A percentile compares a stretch with the other conserved stretches of the same genome.
Evolutionary conservation across 352 stramenopile species (phyloP).

Genomic region (Phytophthora hibernalis): DNA sequence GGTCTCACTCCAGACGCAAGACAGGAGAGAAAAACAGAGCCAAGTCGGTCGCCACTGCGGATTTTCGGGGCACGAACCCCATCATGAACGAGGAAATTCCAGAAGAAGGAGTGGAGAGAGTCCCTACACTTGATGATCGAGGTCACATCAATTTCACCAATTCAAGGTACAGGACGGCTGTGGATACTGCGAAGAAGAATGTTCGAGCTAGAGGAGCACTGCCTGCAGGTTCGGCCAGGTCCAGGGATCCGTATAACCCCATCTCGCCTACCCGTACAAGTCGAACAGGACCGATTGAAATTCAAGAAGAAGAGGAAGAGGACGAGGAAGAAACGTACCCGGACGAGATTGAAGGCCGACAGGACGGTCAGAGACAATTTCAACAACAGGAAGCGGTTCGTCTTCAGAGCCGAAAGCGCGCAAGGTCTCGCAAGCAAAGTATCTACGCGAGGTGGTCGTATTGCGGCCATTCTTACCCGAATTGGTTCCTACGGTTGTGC

Average conservation of each 20-base stretch:
- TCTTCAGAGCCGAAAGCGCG: slow-evolving; percentile 15
- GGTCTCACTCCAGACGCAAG: slow-evolving; percentile 12
- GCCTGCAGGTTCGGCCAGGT: slow-evolving; percentile 25
- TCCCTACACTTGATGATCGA: slow-evolving; percentile 33
- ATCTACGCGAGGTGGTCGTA: slow-evolving; percentile 51
- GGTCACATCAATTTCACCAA: slow-evolving; percentile 39
- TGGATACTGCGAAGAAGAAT: slow-evolving; percentile 26
- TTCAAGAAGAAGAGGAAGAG: slow-evolving; percentile 28
- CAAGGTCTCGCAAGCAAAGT: slow-evolving; percentile 47
- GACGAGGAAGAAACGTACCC: not conserved
- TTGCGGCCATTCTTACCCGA: slow-evolving; percentile 46
- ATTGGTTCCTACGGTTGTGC: slow-evolving; percentile 43
- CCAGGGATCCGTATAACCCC: slow-evolving; percentile 19
- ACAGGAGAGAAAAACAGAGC: slow-evolving; percentile 9
- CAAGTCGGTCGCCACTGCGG: slow-evolving; percentile 15
- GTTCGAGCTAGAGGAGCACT: slow-evolving; percentile 30
- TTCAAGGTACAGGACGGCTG: slow-evolving; percentile 32
- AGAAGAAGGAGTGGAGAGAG: slow-evolving; percentile 1
- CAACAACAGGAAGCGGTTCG: slow-evolving; percentile 26
- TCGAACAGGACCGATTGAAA: slow-evolving; percentile 26
- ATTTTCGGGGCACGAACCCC: slow-evolving; percentile 29
- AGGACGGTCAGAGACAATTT: slow-evolving; percentile 22
- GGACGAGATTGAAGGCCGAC: slow-evolving; percentile 13
- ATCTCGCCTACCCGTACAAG: slow-evolving; percentile 27
- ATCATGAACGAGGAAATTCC: slow-evolving; percentile 20